Evolutionary conservation across 2,329 filamentous ascomycete genomes (phyloP).

Genomic region (Hypoxylon sp.): DNA sequence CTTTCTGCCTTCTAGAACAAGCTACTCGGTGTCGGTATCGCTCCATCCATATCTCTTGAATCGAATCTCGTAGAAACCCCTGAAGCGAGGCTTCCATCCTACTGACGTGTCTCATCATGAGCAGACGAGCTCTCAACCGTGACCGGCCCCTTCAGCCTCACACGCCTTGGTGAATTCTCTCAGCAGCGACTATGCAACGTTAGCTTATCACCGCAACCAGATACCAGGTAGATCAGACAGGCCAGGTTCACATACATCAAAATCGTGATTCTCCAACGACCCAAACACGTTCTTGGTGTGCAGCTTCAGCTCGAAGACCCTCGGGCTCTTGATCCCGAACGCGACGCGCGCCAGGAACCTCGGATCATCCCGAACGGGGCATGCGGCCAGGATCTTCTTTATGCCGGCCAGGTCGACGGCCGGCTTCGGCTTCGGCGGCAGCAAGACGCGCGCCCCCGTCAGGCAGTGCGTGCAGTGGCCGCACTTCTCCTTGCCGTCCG

Average conservation of each 20-base stretch:
- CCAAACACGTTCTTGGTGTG: slow-evolving; percentile 56
- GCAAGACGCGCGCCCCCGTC: slow-evolving; percentile 48
- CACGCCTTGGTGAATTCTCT: slow-evolving; percentile 44
- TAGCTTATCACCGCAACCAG: slow-evolving; percentile 17
- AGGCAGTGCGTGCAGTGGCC: slow-evolving; percentile 63
- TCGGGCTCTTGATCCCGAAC: slow-evolving; percentile 68
- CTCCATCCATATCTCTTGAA: no score
- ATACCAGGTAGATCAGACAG: slow-evolving; percentile 8
- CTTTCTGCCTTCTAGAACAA: no score
- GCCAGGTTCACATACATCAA: slow-evolving; percentile 50
- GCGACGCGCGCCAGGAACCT: slow-evolving; percentile 66
- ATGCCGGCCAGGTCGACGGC: slow-evolving; percentile 52
- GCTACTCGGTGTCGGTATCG: no score
- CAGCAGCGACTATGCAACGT: slow-evolving; percentile 39
- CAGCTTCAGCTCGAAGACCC: slow-evolving; percentile 58
- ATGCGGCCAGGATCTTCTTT: slow-evolving; percentile 52
- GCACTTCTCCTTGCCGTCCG: slow-evolving; percentile 54
- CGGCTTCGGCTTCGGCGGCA: slow-evolving; percentile 51
- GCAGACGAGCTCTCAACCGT: not conserved
- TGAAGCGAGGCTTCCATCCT: not conserved
- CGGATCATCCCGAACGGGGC: slow-evolving; percentile 62
- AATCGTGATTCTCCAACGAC: slow-evolving; percentile 63
- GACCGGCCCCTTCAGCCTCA: slow-evolving; percentile 5
- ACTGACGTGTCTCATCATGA: not conserved
- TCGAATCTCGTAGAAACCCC: no score